Evolutionary conservation across 2,329 filamentous ascomycete species (phyloP).

Genomic region (Colletotrichum sp.): DNA sequence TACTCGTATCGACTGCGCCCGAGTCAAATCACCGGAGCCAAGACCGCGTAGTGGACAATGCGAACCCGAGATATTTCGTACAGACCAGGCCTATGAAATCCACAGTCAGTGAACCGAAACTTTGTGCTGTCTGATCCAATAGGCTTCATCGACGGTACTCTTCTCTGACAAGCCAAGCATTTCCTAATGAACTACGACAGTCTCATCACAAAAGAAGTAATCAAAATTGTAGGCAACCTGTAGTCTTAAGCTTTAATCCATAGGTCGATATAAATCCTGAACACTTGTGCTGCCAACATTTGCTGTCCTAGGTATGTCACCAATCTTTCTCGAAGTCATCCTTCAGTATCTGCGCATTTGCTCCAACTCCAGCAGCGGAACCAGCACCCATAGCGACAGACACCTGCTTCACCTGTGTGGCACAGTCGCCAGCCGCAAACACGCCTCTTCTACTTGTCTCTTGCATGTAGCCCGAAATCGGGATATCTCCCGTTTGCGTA

Average conservation of each 20-base stretch:
- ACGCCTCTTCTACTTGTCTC: background rate
- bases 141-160: fast-evolving
- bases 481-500: background rate
- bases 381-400: background rate
- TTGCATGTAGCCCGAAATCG: background rate
- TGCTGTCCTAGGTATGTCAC: background rate
- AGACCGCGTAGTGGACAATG: background rate
- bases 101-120: background rate
- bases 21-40: background rate
- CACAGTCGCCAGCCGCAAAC: background rate
- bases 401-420: background rate
- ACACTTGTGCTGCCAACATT: fast-evolving
- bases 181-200: background rate
- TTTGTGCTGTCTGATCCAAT: background rate
- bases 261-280: fast-evolving
- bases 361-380: background rate
- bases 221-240: background rate
- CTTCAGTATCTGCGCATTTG: background rate
- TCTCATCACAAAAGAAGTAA: fast-evolving
- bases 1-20: background rate
- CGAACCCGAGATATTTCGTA: background rate
- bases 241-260: fast-evolving
- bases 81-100: background rate
- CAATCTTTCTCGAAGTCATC: background rate
- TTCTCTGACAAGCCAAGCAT: background rate